Evolutionary conservation across 2,329 filamentous ascomycete genomes (phyloP).

Genomic region (Eutypa lata): DNA sequence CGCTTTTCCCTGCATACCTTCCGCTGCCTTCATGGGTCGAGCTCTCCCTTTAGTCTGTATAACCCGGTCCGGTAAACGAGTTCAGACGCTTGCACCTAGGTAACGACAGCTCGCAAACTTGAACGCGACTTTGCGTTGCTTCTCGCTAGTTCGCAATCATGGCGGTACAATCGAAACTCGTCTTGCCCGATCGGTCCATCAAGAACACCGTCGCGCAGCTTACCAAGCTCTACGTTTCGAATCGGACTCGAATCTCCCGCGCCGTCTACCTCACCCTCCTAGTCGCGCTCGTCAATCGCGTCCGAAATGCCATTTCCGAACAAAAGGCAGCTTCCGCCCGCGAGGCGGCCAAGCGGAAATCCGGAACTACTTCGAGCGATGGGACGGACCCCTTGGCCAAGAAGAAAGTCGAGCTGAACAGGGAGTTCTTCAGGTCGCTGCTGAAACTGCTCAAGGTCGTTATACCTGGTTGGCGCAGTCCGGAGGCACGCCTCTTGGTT

Average conservation of each 20-base stretch:
- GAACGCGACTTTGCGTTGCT: too few relatives aligned
- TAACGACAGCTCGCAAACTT: too few relatives aligned
- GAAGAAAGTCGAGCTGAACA: slow-evolving; percentile 85
- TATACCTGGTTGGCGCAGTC: slow-evolving; percentile 84
- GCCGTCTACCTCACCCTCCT: slow-evolving; percentile 81
- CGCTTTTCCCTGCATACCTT: neutral
- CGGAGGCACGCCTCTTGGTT: slow-evolving; percentile 79
- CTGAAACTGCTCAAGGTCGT: slow-evolving; percentile 79
- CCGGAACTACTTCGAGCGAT: slow-evolving; percentile 47
- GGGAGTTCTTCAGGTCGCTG: slow-evolving; percentile 75
- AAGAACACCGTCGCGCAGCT: slow-evolving; percentile 64
- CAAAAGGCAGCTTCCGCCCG: slow-evolving; percentile 80
- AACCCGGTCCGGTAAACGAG: neutral
- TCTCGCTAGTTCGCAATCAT: slow-evolving; percentile 48
- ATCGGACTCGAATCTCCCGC: slow-evolving; percentile 80
- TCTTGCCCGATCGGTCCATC: slow-evolving; percentile 61
- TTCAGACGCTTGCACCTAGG: too few relatives aligned
- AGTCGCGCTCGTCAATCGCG: slow-evolving; percentile 76
- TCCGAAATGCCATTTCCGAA: slow-evolving; percentile 87
- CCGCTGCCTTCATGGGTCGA: neutral
- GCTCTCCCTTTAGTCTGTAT: neutral
- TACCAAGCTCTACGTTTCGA: slow-evolving; percentile 69
- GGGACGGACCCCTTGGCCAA: slow-evolving; percentile 26
- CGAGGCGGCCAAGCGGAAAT: slow-evolving; percentile 57
- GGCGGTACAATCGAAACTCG: slow-evolving; percentile 73